A percentile compares a stretch with the other conserved stretches of the same genome.
Evolutionary conservation across 179 eudicot species (phyloP).

Genomic region (Camellia oleifera): DNA sequence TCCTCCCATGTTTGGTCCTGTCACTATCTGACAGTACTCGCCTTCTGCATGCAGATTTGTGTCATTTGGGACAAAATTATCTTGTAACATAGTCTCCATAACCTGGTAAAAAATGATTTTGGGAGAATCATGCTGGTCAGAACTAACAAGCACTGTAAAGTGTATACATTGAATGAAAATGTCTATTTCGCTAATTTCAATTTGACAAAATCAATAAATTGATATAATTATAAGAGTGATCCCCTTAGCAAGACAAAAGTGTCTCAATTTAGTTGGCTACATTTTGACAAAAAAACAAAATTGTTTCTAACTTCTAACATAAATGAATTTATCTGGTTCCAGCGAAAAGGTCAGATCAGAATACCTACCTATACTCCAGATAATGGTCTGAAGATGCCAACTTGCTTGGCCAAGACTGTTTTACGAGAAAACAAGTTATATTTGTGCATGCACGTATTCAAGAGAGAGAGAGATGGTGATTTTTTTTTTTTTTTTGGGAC

Average conservation of each 20-base stretch:
- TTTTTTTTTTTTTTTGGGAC: not conserved
- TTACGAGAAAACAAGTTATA: too few relatives aligned
- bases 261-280: too few relatives aligned
- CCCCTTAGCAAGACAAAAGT: too few relatives aligned
- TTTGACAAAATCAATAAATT: not conserved
- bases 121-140: not conserved
- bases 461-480: not conserved
- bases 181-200: not conserved
- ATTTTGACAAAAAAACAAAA: too few relatives aligned
- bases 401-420: not conserved
- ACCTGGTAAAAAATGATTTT: constrained; percentile 45
- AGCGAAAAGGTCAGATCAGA: not conserved
- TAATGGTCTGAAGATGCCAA: not conserved
- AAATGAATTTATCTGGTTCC: too few relatives aligned
- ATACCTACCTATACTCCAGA: not conserved
- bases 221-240: not conserved
- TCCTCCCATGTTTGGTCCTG: constrained; percentile 99
- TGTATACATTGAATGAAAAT: not conserved
- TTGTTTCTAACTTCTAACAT: too few relatives aligned
- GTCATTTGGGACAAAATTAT: constrained; percentile 88
- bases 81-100: constrained; percentile 71
- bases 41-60: constrained; percentile 60
- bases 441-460: not conserved
- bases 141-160: not conserved
- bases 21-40: constrained; percentile 83